These are phyloP conservation scores for Globisporangium paddicum DNA, from an alignment of 352 stramenopile species.

Conservation along the genomic window DNA sequence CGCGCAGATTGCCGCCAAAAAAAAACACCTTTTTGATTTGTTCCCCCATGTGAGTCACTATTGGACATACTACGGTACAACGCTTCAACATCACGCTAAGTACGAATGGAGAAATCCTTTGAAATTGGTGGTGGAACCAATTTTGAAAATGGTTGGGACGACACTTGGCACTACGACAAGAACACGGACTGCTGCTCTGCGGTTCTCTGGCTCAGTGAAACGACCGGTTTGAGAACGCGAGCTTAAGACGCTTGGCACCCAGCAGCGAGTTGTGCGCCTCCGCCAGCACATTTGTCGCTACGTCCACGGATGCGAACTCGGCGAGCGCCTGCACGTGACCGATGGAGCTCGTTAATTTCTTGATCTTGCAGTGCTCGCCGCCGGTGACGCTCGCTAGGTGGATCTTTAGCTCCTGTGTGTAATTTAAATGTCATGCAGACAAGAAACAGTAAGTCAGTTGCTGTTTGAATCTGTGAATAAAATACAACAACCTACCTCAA, in stretches of 20 bases:
- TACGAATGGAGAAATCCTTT: no score
- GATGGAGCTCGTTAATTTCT: constrained; percentile 39
- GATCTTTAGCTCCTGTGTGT: constrained; percentile 26
- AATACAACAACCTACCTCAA: constrained; percentile 18
- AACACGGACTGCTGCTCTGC: background rate
- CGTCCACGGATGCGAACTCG: constrained; percentile 47
- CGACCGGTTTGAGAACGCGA: constrained; percentile 54
- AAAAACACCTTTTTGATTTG: background rate
- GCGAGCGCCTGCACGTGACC: constrained; percentile 44
- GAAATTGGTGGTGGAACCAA: no score
- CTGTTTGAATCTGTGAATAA: no score
- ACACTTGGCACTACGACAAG: background rate
- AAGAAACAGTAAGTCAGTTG: background rate
- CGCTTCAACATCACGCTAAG: background rate
- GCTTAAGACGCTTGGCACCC: constrained; percentile 32
- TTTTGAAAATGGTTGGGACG: background rate
- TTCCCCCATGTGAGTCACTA: background rate
- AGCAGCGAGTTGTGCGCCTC: constrained; percentile 44
- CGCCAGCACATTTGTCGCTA: constrained; percentile 47
- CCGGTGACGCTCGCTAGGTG: constrained; percentile 33
- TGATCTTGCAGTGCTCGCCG: constrained; percentile 38
- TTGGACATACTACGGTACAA: background rate
- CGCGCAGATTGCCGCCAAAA: constrained; percentile 6
- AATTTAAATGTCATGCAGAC: background rate
- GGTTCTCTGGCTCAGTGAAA: constrained; percentile 16